Percentiles rank a stretch among this genome's conserved stretches.
phyloP scores from a whole-genome alignment of 192 early-diverging fungal genomes.

The Backusella morwellensis region DNA sequence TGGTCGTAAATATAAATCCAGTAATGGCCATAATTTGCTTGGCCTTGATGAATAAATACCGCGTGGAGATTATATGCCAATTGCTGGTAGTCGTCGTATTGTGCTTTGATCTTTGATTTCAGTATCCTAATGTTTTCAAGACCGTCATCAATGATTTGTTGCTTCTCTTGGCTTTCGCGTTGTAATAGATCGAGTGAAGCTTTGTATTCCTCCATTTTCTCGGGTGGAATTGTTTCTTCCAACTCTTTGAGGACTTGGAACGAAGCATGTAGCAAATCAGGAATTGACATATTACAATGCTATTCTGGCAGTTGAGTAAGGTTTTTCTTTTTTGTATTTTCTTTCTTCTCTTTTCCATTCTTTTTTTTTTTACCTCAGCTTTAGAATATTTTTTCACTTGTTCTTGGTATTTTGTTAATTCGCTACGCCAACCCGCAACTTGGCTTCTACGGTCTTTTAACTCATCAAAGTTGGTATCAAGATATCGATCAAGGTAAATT shows the following conservation, averaged over 20 bases:
- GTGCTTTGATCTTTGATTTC: constrained; percentile 30
- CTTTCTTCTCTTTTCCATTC: background rate
- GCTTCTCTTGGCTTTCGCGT: constrained; percentile 7
- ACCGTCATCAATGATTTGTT: constrained; percentile 11
- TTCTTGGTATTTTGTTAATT: constrained; percentile 30
- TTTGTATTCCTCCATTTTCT: background rate
- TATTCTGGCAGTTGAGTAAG: background rate
- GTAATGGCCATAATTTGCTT: constrained; percentile 72
- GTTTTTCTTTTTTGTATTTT: background rate
- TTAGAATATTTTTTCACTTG: constrained; percentile 26
- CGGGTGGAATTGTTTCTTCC: background rate
- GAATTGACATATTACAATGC: constrained; percentile 20
- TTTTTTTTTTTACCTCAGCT: constrained; percentile 13
- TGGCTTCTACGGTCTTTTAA: constrained; percentile 20
- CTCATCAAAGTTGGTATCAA: constrained; percentile 34
- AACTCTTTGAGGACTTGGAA: constrained; percentile 20
- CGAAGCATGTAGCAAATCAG: constrained; percentile 34
- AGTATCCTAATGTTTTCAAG: background rate
- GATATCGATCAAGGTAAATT: constrained; percentile 60
- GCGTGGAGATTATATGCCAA: constrained; percentile 67
- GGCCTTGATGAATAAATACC: constrained; percentile 77
- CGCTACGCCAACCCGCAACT: constrained; percentile 28
- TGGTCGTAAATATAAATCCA: constrained; percentile 75
- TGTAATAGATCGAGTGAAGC: constrained; percentile 12
- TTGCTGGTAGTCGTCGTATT: constrained; percentile 35